A percentile compares a stretch with the other conserved stretches of the same genome.
Conservation (phyloP, 2,329 filamentous ascomycete species). For the Blastomyces gilchristii region DNA sequence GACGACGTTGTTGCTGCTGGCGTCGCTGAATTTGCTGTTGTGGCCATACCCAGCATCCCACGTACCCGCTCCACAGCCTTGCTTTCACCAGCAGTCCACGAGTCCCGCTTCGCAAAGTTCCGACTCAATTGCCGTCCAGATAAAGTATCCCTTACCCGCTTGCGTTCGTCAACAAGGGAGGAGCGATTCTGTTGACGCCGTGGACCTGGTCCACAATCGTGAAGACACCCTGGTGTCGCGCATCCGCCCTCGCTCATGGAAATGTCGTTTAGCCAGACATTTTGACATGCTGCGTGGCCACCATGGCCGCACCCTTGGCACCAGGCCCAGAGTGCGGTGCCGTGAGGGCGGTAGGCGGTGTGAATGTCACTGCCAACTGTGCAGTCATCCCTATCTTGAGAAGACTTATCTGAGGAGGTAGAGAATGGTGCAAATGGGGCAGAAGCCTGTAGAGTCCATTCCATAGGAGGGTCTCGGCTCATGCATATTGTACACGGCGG, state of each 20-base stretch:
- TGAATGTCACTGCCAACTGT: not conserved
- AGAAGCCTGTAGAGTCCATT: slow-evolving; percentile 28
- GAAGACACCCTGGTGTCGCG: slow-evolving; percentile 49
- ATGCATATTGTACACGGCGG: slow-evolving; percentile 34
- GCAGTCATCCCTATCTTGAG: not conserved
- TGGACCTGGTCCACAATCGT: slow-evolving; percentile 47
- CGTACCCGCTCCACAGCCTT: slow-evolving; percentile 38
- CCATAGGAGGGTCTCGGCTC: slow-evolving; percentile 32
- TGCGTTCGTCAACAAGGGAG: slow-evolving; percentile 24
- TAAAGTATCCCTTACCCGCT: slow-evolving; percentile 23
- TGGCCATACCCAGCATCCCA: slow-evolving; percentile 31
- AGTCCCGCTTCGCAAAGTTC: slow-evolving; percentile 35
- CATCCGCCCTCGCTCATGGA: slow-evolving; percentile 45
- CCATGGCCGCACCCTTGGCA: slow-evolving; percentile 53
- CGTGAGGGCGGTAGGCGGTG: slow-evolving; percentile 21
- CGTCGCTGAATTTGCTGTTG: slow-evolving; percentile 15
- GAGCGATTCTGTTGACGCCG: slow-evolving; percentile 33
- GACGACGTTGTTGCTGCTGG: slow-evolving; percentile 19
- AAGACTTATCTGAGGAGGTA: slow-evolving; percentile 7
- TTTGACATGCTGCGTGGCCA: slow-evolving; percentile 49
- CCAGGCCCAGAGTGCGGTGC: slow-evolving; percentile 42
- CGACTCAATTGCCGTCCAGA: slow-evolving; percentile 26
- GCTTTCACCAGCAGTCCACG: slow-evolving; percentile 36
- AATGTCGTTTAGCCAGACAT: slow-evolving; percentile 44
- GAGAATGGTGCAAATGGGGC: slow-evolving; percentile 1